These are phyloP conservation scores for Mrakia blollopis DNA, from an alignment of 768 basidiomycete species.

Conservation along the genomic window DNA sequence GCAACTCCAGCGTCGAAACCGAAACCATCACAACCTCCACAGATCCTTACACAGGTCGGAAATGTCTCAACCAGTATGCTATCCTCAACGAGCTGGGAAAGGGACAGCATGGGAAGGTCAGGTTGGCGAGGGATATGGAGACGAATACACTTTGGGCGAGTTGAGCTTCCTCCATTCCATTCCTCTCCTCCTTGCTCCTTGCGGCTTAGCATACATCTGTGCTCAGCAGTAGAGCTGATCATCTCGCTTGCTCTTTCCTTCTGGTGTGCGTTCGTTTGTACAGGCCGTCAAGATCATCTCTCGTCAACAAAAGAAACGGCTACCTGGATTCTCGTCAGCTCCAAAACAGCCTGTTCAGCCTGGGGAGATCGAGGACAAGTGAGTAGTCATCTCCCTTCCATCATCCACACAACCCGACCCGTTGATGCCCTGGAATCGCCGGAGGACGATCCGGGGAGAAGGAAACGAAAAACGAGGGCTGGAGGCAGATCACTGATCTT, in stretches of 20 bases:
- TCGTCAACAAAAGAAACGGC: slow-evolving; percentile 58
- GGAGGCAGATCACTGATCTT: not conserved
- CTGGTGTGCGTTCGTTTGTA: not conserved
- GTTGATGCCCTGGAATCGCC: not conserved
- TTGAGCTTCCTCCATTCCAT: not conserved
- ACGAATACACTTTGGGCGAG: slow-evolving; percentile 29
- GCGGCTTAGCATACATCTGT: no score
- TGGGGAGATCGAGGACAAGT: slow-evolving; percentile 25
- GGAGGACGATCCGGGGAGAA: not conserved
- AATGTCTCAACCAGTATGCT: slow-evolving; percentile 76
- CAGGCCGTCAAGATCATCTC: slow-evolving; percentile 48
- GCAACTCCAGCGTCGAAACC: slow-evolving; percentile 39
- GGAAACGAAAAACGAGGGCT: no score
- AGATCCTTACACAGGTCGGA: slow-evolving; percentile 42
- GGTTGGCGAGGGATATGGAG: slow-evolving; percentile 56
- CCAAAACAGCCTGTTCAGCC: slow-evolving; percentile 4
- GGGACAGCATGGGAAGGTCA: slow-evolving; percentile 88
- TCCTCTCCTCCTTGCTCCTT: not conserved
- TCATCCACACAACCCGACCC: no score
- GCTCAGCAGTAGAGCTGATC: not conserved
- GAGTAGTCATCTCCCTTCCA: not conserved
- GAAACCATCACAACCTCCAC: slow-evolving; percentile 36
- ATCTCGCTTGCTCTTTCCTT: not conserved
- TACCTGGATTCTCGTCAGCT: slow-evolving; percentile 51
- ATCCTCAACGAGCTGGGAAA: slow-evolving; percentile 70